Evolutionary conservation across 2,329 filamentous ascomycete genomes (phyloP).

Genomic region (Tolypocladium pustulatum): DNA sequence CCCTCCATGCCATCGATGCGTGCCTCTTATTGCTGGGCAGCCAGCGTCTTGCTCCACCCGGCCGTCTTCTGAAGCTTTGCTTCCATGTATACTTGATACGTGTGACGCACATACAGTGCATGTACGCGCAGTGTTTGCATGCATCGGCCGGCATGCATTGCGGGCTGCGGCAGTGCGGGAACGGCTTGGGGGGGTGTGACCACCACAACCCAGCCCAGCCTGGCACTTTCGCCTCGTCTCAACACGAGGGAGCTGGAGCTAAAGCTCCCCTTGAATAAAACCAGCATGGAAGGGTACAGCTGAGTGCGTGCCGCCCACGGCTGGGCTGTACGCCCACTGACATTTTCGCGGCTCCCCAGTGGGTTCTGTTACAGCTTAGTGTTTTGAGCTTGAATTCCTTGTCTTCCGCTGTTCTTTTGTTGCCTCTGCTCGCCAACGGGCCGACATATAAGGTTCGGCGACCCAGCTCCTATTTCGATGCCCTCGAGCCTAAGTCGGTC

Average conservation of each 20-base stretch:
- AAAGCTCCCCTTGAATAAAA: slow-evolving; percentile 1
- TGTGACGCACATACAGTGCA: not conserved
- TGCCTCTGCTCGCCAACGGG: not conserved
- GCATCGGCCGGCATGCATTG: not conserved
- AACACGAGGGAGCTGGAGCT: slow-evolving; percentile 4
- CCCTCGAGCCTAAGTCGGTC: not conserved
- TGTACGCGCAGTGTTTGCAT: not conserved
- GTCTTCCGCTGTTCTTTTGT: not conserved
- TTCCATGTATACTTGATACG: not conserved
- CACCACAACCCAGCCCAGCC: not conserved
- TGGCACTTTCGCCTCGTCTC: not conserved
- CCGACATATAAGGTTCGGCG: slow-evolving; percentile 9
- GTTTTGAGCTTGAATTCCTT: not conserved
- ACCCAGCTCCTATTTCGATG: slow-evolving; percentile 7
- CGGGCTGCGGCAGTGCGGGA: not conserved
- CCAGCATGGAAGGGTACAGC: slow-evolving; percentile 4
- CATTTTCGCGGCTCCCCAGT: not conserved
- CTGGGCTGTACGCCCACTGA: slow-evolving; percentile 1
- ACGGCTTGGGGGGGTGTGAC: not conserved
- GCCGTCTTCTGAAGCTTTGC: not conserved
- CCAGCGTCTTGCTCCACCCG: not conserved
- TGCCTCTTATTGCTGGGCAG: not conserved
- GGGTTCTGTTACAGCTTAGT: slow-evolving; percentile 1
- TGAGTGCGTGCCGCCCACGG: slow-evolving; percentile 6
- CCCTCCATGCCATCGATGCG: not conserved